phyloP scores from a whole-genome alignment of 805 yeast genomes.

The Sugiyamaella lignohabitans region DNA sequence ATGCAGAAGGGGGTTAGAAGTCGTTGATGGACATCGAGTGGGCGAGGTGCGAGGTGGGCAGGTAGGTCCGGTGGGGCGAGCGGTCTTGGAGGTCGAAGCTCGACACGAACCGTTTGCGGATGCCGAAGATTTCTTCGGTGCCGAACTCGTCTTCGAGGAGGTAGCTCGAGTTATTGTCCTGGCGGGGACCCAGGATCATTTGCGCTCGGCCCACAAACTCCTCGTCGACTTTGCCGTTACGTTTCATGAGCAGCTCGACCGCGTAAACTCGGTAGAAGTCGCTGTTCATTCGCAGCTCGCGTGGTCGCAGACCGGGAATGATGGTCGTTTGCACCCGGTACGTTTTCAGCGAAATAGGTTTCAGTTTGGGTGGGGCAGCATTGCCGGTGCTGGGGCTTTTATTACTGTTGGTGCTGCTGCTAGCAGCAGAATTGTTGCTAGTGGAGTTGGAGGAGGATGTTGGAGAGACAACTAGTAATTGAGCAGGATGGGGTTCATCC shows the following conservation, averaged over 20 bases:
- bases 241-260: conserved; percentile 30
- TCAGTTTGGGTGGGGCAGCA: conserved; percentile 3
- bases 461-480: background rate
- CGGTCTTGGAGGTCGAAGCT: conserved; percentile 7
- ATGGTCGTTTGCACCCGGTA: conserved; percentile 28
- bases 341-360: conserved; percentile 24
- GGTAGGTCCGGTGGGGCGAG: background rate
- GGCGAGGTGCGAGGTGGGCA: conserved; percentile 5
- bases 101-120: conserved; percentile 21
- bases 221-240: conserved; percentile 29
- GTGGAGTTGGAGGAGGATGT: too few relatives aligned
- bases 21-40: conserved; percentile 6
- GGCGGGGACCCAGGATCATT: conserved; percentile 29
- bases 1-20: conserved; percentile 3
- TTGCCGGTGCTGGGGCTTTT: background rate
- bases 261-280: conserved; percentile 32
- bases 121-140: conserved; percentile 21
- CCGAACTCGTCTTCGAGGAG: conserved; percentile 10
- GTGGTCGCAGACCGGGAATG: conserved; percentile 24
- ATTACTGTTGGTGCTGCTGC: background rate
- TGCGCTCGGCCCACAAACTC: conserved; percentile 29
- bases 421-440: background rate
- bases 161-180: conserved; percentile 12
- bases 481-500: conserved; percentile 20
- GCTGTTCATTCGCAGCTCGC: conserved; percentile 31